phyloP scores from a whole-genome alignment of 768 basidiomycete species.

The Rubroboletus satanas region DNA sequence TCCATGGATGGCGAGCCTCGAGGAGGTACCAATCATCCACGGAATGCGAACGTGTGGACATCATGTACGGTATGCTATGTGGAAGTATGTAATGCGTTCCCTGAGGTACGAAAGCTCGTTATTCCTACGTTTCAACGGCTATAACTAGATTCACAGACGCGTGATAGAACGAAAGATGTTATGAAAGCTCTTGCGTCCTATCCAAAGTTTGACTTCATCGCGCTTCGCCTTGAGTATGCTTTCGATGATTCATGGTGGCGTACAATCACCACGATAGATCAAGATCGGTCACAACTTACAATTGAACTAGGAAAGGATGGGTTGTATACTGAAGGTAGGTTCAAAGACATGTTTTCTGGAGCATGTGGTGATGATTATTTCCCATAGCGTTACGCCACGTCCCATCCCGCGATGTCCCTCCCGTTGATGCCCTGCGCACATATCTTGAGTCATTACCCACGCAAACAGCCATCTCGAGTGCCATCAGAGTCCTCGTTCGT shows the following conservation, averaged over 20 bases:
- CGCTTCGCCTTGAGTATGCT: constrained; percentile 67
- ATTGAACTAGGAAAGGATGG: constrained; percentile 57
- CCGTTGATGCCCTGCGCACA: constrained; percentile 35
- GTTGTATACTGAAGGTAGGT: constrained; percentile 29
- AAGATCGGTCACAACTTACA: constrained; percentile 28
- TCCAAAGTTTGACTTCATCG: constrained; percentile 51
- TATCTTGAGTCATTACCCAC: constrained; percentile 72
- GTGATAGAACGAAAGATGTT: constrained; percentile 53
- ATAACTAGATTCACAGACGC: constrained; percentile 38
- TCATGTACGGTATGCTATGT: constrained; percentile 65
- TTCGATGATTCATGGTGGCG: constrained; percentile 71
- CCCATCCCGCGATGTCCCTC: constrained; percentile 12
- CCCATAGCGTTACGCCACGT: constrained; percentile 22
- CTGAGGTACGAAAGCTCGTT: constrained; percentile 45
- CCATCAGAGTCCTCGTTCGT: constrained; percentile 57
- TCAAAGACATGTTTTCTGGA: not conserved
- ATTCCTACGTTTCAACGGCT: not conserved
- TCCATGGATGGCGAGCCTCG: constrained; percentile 29
- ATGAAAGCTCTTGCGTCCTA: constrained; percentile 45
- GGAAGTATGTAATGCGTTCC: constrained; percentile 59
- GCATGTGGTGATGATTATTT: constrained; percentile 1
- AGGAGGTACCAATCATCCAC: constrained; percentile 66
- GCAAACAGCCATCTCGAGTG: constrained; percentile 59
- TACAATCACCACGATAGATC: constrained; percentile 35
- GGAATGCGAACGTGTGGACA: constrained; percentile 59